Evolutionary conservation across 805 yeast species (phyloP).

Genomic region (Yamadazyma philogaea): DNA sequence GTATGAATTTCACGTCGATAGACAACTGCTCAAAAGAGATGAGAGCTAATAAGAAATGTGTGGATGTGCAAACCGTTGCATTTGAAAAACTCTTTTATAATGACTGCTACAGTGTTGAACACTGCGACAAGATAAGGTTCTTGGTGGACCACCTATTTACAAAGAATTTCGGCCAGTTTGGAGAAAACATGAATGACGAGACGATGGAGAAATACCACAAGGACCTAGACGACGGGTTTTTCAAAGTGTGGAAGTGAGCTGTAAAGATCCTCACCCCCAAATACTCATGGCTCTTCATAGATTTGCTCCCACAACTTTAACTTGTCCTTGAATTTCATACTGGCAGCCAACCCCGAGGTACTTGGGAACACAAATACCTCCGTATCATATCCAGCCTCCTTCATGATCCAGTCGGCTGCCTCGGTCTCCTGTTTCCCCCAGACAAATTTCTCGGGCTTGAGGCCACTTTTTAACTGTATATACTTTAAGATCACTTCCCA

Average conservation of each 20-base stretch:
- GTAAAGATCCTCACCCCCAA: too few relatives aligned
- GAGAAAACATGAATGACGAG: conserved; percentile 27
- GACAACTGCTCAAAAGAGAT: conserved; percentile 32
- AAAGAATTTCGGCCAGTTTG: conserved; percentile 37
- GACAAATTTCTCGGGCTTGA: conserved; percentile 34
- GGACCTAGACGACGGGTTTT: conserved; percentile 30
- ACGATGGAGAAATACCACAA: conserved; percentile 23
- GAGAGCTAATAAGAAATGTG: conserved; percentile 24
- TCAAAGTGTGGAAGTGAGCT: conserved; percentile 35
- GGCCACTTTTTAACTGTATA: conserved; percentile 22
- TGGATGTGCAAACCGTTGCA: conserved; percentile 34
- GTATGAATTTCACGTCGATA: conserved; percentile 26
- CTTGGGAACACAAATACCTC: conserved; percentile 61
- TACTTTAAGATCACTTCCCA: conserved; percentile 58
- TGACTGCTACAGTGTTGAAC: conserved; percentile 32
- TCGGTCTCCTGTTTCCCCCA: conserved; percentile 48
- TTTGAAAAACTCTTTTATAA: conserved; percentile 32
- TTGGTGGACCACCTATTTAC: conserved; percentile 35
- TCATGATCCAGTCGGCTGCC: conserved; percentile 17
- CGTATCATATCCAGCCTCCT: conserved; percentile 14
- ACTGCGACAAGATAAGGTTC: conserved; percentile 36
- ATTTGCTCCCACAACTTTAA: conserved; percentile 48
- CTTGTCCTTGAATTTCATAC: conserved; percentile 44
- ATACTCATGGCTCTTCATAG: conserved; percentile 8
- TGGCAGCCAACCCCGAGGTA: conserved; percentile 68